These are phyloP conservation scores for Colletotrichum sp. DNA, from an alignment of 2,329 filamentous ascomycete species.

Conservation along the genomic window DNA sequence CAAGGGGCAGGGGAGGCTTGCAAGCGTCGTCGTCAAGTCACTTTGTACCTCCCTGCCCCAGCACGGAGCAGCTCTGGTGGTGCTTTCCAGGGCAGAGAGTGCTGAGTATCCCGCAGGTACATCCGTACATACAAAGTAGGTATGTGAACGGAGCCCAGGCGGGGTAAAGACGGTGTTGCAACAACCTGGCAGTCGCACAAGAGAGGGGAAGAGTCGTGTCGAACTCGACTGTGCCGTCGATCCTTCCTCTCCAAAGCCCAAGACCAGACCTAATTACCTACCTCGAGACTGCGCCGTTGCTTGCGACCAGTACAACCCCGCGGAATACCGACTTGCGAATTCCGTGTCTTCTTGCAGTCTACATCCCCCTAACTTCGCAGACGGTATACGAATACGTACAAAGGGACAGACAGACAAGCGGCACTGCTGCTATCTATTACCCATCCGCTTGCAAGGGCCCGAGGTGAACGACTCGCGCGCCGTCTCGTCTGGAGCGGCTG, in stretches of 20 bases:
- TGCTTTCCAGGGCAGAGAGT: background rate
- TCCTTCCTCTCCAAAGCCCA: background rate
- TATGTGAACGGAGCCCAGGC: background rate
- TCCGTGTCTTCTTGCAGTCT: background rate
- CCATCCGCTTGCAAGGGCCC: background rate
- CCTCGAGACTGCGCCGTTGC: background rate
- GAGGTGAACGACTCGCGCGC: conserved; percentile 11
- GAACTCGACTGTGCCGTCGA: background rate
- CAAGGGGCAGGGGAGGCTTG: background rate
- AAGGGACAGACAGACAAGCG: background rate
- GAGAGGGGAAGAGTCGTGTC: conserved; percentile 6
- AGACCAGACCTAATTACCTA: background rate
- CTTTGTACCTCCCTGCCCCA: background rate
- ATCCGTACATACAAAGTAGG: background rate
- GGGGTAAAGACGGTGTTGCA: background rate
- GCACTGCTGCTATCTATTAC: background rate
- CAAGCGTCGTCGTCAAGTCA: background rate
- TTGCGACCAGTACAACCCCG: background rate
- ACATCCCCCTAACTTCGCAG: background rate
- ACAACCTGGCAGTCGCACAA: conserved; percentile 1
- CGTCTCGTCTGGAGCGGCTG: conserved; percentile 7
- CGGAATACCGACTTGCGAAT: background rate
- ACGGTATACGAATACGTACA: background rate
- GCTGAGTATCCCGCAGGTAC: background rate
- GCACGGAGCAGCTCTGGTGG: background rate